Evolutionary conservation across 495 filamentous ascomycete genomes (phyloP).

Genomic region (Trichoderma reesei): DNA sequence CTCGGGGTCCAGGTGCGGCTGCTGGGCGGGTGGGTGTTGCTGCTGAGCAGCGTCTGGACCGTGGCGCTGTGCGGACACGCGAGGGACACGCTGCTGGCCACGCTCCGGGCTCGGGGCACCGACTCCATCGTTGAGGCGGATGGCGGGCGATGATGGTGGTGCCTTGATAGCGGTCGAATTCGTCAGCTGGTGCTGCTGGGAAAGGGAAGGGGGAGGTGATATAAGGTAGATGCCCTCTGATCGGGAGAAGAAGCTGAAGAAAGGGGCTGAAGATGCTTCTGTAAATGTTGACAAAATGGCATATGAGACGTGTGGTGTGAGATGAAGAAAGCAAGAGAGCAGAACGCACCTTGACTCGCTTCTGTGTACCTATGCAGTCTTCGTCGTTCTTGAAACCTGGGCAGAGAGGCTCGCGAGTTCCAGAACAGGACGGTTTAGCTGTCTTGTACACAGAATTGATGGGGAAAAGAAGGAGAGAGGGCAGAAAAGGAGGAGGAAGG

Average conservation of each 20-base stretch:
- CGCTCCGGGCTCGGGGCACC: background rate
- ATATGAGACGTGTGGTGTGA: background rate
- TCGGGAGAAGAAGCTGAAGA: background rate
- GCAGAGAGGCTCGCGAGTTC: too few relatives aligned
- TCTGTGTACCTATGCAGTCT: too few relatives aligned
- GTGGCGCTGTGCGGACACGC: background rate
- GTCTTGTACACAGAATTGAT: too few relatives aligned
- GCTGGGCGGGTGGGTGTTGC: slow-evolving; percentile 12
- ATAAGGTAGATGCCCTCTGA: background rate
- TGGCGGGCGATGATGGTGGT: background rate
- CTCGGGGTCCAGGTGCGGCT: slow-evolving; percentile 38
- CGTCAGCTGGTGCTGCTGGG: too few relatives aligned
- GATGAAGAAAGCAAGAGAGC: too few relatives aligned
- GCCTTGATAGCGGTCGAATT: background rate
- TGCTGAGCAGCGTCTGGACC: background rate
- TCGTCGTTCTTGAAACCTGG: too few relatives aligned
- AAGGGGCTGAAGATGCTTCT: background rate
- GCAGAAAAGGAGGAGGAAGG: too few relatives aligned
- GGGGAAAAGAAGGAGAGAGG: too few relatives aligned
- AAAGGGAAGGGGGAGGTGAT: background rate
- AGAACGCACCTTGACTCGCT: too few relatives aligned
- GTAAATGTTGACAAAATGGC: background rate
- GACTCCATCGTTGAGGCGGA: background rate
- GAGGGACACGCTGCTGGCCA: background rate
- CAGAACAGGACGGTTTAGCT: too few relatives aligned